Evolutionary conservation across 768 basidiomycete genomes (phyloP), one percentile per base, ranked within the genome.

Genomic region (Crucibulum laeve): DNA sequence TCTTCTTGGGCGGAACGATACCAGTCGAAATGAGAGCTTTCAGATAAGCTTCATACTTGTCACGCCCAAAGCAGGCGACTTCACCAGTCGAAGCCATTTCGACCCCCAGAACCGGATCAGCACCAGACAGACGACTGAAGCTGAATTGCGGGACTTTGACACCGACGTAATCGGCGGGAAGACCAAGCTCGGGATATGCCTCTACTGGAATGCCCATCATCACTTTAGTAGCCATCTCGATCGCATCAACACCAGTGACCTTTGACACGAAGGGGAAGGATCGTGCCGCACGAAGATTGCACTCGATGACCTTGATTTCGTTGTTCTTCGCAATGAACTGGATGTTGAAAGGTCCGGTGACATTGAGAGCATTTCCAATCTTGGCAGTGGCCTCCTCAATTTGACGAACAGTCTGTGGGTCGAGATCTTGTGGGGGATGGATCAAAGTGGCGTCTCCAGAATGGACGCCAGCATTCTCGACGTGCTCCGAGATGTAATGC

Each of bases 31-130:
- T 89, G 45, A 98, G 74, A 1, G 91, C 94, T 70, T 99, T 99
- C 57, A 98, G 73, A 62, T 98, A 99, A 4, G 96, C 96, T 61
- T 99, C 96, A 60, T 95, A 98, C 67, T 94, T 96, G 71, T 99
- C 88, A 51, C 76, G 83, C 5, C 96, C 96, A 63, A 99, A 99
- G 68, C 95, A 98, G 14, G 96, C 96, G 19, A 99, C 96, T 62
- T 99, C 96, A 45, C 96, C 96, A 0, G 95, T 99, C 14, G 96
- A 98, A 13, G 96, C 96, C 96, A 99, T 99, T 71, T 99, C 96
- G 33, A 98, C 95, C 56, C 96, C 95, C 10, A 97, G 79, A 5
- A 98, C 87, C 15, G 96, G 96, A 61, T 99, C 96, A 15, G 96
- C 96, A 19, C 96, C 96, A 15, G 91, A 94, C 25, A 99, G 69